A percentile compares a stretch with the other conserved stretches of the same genome.
Evolutionary conservation across 805 yeast genomes (phyloP).

Genomic region (Cyberlindnera veronae): DNA sequence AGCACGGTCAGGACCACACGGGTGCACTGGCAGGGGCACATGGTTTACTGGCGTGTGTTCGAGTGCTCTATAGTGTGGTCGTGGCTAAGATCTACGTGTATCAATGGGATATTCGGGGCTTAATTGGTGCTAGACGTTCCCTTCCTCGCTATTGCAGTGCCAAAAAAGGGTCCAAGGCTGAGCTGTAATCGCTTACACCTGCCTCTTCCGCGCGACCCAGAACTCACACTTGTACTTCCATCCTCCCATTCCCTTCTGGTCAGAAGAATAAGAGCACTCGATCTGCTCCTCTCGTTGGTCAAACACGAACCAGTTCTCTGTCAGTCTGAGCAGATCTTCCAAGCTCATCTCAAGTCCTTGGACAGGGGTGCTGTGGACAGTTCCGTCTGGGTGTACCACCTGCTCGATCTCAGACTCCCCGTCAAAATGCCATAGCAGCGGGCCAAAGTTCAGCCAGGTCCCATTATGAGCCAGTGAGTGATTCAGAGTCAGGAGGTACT

Average conservation of each 20-base stretch:
- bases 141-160: background rate
- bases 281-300: slow-evolving; percentile 41
- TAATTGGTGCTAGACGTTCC: too few species aligned
- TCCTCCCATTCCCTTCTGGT: slow-evolving; percentile 45
- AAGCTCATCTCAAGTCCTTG: slow-evolving; percentile 58
- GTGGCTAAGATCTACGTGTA: too few species aligned
- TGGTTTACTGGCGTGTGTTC: too few species aligned
- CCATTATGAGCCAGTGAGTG: slow-evolving; percentile 46
- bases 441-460: slow-evolving; percentile 65
- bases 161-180: too few species aligned
- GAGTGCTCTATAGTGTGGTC: too few species aligned
- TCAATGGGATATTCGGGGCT: too few species aligned
- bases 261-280: slow-evolving; percentile 51
- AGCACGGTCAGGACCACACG: too few species aligned
- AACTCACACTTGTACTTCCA: slow-evolving; percentile 61
- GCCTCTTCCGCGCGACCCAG: slow-evolving; percentile 53
- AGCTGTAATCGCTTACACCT: too few species aligned
- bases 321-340: slow-evolving; percentile 49
- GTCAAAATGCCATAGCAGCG: slow-evolving; percentile 70
- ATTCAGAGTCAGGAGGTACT: slow-evolving; percentile 47
- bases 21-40: too few species aligned
- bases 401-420: slow-evolving; percentile 37
- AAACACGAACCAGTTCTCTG: slow-evolving; percentile 50
- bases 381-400: slow-evolving; percentile 19
- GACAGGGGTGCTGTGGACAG: slow-evolving; percentile 31